These are phyloP conservation scores for Simmondsia chinensis DNA, from an alignment of 148 eudicot species.

Conservation along the genomic window DNA sequence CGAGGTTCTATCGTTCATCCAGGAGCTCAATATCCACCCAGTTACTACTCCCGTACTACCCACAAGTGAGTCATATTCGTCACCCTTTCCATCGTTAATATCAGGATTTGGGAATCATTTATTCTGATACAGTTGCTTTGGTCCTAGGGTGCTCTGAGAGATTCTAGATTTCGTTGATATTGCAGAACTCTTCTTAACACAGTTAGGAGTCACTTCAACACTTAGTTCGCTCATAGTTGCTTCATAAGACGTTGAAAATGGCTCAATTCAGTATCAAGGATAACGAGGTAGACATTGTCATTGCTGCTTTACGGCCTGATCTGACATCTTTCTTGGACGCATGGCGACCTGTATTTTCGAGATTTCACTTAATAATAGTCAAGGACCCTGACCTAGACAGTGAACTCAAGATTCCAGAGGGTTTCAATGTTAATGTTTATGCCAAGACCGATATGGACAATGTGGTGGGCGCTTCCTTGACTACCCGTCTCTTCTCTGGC, in stretches of 20 bases:
- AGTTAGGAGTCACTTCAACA: not conserved
- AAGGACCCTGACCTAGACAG: constrained; percentile 72
- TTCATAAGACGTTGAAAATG: constrained; percentile 22
- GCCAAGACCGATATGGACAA: constrained; percentile 59
- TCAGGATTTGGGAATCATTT: not conserved
- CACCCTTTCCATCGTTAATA: not conserved
- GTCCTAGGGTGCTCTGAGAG: constrained; percentile 90
- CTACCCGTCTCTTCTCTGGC: constrained; percentile 60
- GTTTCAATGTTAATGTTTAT: constrained; percentile 50
- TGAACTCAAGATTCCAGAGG: constrained; percentile 64
- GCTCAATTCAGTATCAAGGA: constrained; percentile 40
- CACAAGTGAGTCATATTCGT: constrained; percentile 51
- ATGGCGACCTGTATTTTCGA: constrained; percentile 69
- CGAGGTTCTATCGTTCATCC: constrained; percentile 57
- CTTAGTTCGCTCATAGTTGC: not conserved
- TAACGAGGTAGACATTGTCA: constrained; percentile 75
- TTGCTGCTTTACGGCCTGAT: constrained; percentile 66
- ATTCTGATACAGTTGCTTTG: constrained; percentile 1
- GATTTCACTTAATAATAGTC: constrained; percentile 73
- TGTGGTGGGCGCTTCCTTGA: constrained; percentile 35
- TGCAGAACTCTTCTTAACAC: constrained; percentile 5
- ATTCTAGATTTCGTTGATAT: constrained; percentile 24
- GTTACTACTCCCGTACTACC: constrained; percentile 67
- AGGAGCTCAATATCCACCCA: constrained; percentile 64
- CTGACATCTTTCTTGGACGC: constrained; percentile 82